phyloP scores from a whole-genome alignment of 805 yeast genomes.

The Groenewaldozyma tartarivorans region DNA sequence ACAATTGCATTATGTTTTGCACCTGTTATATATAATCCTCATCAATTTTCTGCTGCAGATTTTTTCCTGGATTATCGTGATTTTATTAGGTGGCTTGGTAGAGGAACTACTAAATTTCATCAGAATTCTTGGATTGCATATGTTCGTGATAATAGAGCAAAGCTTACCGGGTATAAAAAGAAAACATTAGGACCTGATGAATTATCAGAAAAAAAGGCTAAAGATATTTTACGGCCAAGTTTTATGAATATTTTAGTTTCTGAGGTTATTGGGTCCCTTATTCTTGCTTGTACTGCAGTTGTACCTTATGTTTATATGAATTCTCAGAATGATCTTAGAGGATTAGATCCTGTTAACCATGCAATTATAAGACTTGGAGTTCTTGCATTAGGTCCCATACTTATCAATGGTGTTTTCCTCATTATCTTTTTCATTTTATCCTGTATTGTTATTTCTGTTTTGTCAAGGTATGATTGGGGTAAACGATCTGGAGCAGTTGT shows the following conservation, averaged over 20 bases:
- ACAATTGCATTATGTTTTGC: conserved; percentile 72
- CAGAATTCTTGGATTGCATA: conserved; percentile 60
- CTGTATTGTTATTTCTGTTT: conserved; percentile 19
- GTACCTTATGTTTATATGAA: conserved; percentile 60
- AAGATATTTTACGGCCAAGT: conserved; percentile 55
- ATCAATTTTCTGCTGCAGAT: conserved; percentile 83
- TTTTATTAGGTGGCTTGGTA: conserved; percentile 63
- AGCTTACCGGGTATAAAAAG: conserved; percentile 75
- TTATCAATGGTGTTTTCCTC: conserved; percentile 17
- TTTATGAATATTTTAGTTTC: conserved; percentile 59
- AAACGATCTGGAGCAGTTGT: conserved; percentile 35
- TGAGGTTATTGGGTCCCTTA: conserved; percentile 54
- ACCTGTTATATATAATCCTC: conserved; percentile 88
- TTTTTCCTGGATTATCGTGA: conserved; percentile 84
- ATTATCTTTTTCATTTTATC: conserved; percentile 32
- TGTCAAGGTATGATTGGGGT: conserved; percentile 20
- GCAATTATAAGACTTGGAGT: conserved; percentile 47
- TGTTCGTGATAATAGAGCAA: conserved; percentile 57
- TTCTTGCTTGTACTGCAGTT: conserved; percentile 48
- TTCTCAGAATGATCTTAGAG: conserved; percentile 59
- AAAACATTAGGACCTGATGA: conserved; percentile 35
- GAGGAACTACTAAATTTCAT: conserved; percentile 52
- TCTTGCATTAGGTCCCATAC: conserved; percentile 19
- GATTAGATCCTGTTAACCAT: conserved; percentile 33
- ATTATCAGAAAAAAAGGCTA: conserved; percentile 17